Conservation (phyloP, 2,329 filamentous ascomycete genomes). For the Talaromyces rugulosus region DNA sequence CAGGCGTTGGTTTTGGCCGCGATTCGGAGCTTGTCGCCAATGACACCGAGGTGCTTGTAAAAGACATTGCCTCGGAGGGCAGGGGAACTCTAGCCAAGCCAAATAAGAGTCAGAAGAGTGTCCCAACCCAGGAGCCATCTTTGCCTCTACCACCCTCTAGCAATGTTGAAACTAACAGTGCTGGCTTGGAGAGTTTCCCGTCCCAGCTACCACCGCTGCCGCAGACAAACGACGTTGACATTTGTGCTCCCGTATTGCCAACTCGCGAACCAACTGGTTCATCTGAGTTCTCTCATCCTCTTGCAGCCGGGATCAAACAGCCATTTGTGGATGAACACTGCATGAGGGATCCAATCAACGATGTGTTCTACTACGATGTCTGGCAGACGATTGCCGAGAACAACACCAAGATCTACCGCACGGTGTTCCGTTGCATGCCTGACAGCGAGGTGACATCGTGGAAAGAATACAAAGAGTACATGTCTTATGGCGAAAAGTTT, state of each 20-base stretch:
- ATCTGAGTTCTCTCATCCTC: conserved; percentile 46
- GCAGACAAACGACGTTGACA: conserved; percentile 72
- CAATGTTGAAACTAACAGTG: conserved; percentile 11
- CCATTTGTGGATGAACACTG: conserved; percentile 81
- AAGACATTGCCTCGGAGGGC: conserved; percentile 60
- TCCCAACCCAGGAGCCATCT: conserved; percentile 15
- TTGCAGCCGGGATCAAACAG: conserved; percentile 63
- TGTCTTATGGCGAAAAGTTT: conserved; percentile 73
- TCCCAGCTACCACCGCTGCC: conserved; percentile 66
- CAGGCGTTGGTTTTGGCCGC: conserved; percentile 59
- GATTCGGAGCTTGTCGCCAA: conserved; percentile 67
- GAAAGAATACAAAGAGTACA: conserved; percentile 86
- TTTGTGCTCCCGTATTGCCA: conserved; percentile 66
- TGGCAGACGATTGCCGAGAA: conserved; percentile 87
- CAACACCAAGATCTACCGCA: conserved; percentile 90
- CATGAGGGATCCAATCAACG: conserved; percentile 84
- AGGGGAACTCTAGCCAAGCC: conserved; percentile 55
- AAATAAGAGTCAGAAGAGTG: conserved; percentile 40
- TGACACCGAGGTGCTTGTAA: conserved; percentile 66
- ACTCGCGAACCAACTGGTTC: conserved; percentile 40
- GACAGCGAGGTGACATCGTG: conserved; percentile 91
- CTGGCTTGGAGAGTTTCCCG: conserved; percentile 15
- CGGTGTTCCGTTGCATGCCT: conserved; percentile 94
- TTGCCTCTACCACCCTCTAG: conserved; percentile 15
- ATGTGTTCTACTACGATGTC: conserved; percentile 77